phyloP scores from a whole-genome alignment of 345 rosid species.

The Camelina hispida region DNA sequence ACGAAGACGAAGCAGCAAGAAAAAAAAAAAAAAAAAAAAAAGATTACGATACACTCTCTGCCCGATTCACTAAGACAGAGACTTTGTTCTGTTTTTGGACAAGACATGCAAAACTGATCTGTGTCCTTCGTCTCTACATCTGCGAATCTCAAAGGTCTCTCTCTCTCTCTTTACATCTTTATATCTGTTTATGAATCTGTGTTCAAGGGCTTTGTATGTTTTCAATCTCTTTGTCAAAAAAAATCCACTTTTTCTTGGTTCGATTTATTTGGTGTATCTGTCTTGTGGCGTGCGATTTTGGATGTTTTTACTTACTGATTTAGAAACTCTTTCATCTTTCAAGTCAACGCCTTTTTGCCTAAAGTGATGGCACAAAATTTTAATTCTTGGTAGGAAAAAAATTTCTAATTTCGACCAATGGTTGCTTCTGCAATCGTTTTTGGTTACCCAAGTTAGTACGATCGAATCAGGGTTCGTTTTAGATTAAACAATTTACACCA shows the following conservation, averaged over 20 bases:
- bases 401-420: conserved; percentile 39
- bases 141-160: conserved; percentile 14
- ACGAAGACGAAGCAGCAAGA: conserved; percentile 11
- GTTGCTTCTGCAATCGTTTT: conserved; percentile 26
- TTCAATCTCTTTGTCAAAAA: not conserved
- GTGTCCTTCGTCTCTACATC: conserved; percentile 21
- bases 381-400: conserved; percentile 40
- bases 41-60: conserved; percentile 25
- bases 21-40: conserved; percentile 5
- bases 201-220: not conserved
- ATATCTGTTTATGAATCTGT: conserved; percentile 10
- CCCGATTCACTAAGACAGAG: conserved; percentile 26
- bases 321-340: not conserved
- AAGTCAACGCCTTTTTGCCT: conserved; percentile 47
- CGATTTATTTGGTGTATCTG: conserved; percentile 34
- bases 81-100: conserved; percentile 26
- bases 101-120: conserved; percentile 38
- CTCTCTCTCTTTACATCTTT: not conserved
- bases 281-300: conserved; percentile 38
- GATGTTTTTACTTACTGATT: conserved; percentile 38
- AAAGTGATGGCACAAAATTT: conserved; percentile 22
- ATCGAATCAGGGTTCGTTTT: conserved; percentile 32
- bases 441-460: conserved; percentile 39
- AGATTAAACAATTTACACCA: not conserved
- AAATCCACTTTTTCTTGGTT: not conserved